These are phyloP conservation scores for Karstenula rhodostoma DNA, from an alignment of 2,329 filamentous ascomycete species.

Conservation along the genomic window DNA sequence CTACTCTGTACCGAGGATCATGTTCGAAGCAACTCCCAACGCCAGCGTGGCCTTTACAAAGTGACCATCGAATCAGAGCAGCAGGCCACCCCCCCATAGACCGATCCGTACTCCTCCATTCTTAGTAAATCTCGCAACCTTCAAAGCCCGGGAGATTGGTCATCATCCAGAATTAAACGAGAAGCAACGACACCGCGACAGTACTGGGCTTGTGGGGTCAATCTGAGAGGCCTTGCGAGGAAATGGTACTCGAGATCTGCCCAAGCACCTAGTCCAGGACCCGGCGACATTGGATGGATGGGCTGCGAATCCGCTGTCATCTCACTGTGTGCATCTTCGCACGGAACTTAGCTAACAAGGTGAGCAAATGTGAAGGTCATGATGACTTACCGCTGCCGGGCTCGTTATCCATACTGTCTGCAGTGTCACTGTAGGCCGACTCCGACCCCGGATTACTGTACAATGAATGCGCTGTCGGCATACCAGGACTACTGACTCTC, in stretches of 20 bases:
- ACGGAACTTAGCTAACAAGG: not conserved
- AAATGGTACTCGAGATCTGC: slow-evolving; percentile 32
- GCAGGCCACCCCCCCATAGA: not conserved
- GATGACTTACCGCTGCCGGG: slow-evolving; percentile 18
- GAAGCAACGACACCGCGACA: slow-evolving; percentile 37
- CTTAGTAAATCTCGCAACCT: not conserved
- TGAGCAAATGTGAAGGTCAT: not conserved
- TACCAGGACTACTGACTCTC: not conserved
- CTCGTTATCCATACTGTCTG: slow-evolving; percentile 24
- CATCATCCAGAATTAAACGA: slow-evolving; percentile 32
- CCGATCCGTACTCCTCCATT: not conserved
- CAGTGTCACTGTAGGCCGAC: slow-evolving; percentile 16
- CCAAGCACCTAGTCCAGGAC: slow-evolving; percentile 33
- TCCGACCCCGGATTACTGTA: not conserved
- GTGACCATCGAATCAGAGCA: not conserved
- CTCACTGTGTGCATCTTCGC: slow-evolving; percentile 19
- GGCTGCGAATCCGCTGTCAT: slow-evolving; percentile 18
- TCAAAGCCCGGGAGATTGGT: slow-evolving; percentile 3
- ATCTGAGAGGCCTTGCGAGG: slow-evolving; percentile 33
- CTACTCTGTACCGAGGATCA: not conserved
- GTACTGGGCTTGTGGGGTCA: slow-evolving; percentile 40
- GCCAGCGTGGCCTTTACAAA: not conserved
- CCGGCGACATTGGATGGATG: slow-evolving; percentile 30
- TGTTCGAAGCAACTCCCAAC: slow-evolving; percentile 1
- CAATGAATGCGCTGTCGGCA: not conserved